A percentile compares a stretch with the other conserved stretches of the same genome.
phyloP scores from a whole-genome alignment of 2,329 filamentous ascomycete genomes.

The Paecilomyces variotii region DNA sequence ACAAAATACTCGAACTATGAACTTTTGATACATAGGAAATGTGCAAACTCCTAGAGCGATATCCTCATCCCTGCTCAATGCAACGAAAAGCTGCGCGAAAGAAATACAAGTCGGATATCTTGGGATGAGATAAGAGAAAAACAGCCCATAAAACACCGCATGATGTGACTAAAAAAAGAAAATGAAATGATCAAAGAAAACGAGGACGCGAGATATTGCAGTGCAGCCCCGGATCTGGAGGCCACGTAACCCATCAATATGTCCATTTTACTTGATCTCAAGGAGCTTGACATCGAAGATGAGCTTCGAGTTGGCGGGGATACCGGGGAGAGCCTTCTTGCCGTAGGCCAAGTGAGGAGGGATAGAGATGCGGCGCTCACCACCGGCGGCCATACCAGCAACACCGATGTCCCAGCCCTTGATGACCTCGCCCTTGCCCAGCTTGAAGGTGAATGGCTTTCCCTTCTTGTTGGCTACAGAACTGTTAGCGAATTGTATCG shows the following conservation, averaged over 20 bases:
- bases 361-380: constrained; percentile 86
- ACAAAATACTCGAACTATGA: background rate
- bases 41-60: constrained; percentile 16
- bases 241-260: background rate
- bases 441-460: constrained; percentile 93
- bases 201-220: constrained; percentile 3
- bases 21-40: constrained; percentile 7
- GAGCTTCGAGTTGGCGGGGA: constrained; percentile 84
- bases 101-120: constrained; percentile 31
- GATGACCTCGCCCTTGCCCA: constrained; percentile 91
- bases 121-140: constrained; percentile 21
- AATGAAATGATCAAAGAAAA: constrained; percentile 5
- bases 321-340: constrained; percentile 70
- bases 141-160: constrained; percentile 20
- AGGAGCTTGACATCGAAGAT: constrained; percentile 86
- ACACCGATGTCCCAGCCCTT: constrained; percentile 98
- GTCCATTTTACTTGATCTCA: constrained; percentile 62
- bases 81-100: constrained; percentile 20
- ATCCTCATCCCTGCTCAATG: constrained; percentile 25
- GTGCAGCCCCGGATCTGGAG: background rate
- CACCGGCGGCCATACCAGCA: constrained; percentile 83
- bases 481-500: constrained; percentile 3
- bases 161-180: constrained; percentile 11
- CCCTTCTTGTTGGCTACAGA: constrained; percentile 90
- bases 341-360: constrained; percentile 85